These are phyloP conservation scores for Mallotus repandus DNA, from an alignment of 441 rosid genomes.

Conservation along the genomic window DNA sequence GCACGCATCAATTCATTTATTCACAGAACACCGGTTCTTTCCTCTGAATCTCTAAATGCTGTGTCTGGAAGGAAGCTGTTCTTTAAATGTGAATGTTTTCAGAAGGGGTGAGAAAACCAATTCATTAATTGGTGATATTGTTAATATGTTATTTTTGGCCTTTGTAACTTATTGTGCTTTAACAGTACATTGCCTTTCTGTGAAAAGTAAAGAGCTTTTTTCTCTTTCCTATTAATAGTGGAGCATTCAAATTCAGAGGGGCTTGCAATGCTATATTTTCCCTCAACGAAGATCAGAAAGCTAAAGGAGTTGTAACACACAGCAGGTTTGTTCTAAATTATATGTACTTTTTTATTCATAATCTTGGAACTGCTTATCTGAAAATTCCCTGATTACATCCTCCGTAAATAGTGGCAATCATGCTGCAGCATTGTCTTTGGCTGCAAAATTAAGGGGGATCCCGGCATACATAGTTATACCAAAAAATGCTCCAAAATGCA, in stretches of 20 bases:
- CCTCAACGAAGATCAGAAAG: conserved; percentile 57
- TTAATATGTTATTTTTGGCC: background rate
- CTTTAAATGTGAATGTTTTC: conserved; percentile 85
- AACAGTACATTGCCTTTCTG: background rate
- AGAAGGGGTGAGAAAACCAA: conserved; percentile 67
- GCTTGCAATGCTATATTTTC: conserved; percentile 84
- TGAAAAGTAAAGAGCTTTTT: conserved; percentile 12
- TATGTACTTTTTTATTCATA: background rate
- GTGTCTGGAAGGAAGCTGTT: conserved; percentile 58
- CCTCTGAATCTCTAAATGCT: conserved; percentile 62
- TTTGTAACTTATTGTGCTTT: background rate
- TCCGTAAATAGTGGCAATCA: conserved; percentile 68
- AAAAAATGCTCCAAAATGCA: conserved; percentile 82
- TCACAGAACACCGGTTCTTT: conserved; percentile 64
- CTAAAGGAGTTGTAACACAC: conserved; percentile 76
- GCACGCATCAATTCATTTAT: conserved; percentile 47
- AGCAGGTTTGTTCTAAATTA: conserved; percentile 50
- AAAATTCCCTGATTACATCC: conserved; percentile 20
- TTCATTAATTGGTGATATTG: background rate
- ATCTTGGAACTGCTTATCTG: conserved; percentile 2
- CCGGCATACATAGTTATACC: conserved; percentile 77
- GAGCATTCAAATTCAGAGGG: conserved; percentile 92
- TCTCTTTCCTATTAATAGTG: conserved; percentile 38
- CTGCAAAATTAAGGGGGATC: conserved; percentile 72
- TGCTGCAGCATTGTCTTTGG: conserved; percentile 93